phyloP scores from a whole-genome alignment of 345 rosid genomes.

The Carallia pectinifolia region DNA sequence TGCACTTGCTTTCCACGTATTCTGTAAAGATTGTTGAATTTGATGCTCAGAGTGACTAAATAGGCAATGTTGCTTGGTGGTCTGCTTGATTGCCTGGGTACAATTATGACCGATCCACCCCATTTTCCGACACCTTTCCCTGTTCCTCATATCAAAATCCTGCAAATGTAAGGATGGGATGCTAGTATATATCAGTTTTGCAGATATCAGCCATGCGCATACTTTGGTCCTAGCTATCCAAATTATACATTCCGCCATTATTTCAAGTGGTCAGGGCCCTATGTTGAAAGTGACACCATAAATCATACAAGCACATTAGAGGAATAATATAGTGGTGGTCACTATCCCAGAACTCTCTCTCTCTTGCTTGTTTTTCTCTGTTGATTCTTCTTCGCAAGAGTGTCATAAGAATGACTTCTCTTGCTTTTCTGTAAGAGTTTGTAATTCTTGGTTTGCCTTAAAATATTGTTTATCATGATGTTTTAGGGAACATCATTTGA shows the following conservation, averaged over 20 bases:
- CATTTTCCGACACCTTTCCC: neutral
- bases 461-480: neutral
- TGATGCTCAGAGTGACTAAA: slow-evolving; percentile 13
- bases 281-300: slow-evolving; percentile 7
- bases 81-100: slow-evolving; percentile 1
- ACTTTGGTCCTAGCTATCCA: neutral
- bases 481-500: slow-evolving; percentile 3
- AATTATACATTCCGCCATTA: slow-evolving; percentile 2
- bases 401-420: neutral
- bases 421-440: neutral
- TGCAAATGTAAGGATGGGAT: slow-evolving; percentile 21
- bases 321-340: slow-evolving; percentile 9
- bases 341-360: neutral
- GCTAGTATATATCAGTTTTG: neutral
- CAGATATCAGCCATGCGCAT: slow-evolving; percentile 22
- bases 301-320: slow-evolving; percentile 4
- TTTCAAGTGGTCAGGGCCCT: slow-evolving; percentile 1
- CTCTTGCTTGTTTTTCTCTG: neutral
- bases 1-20: slow-evolving; percentile 13
- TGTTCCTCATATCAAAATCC: neutral
- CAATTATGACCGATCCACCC: slow-evolving; percentile 5
- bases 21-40: slow-evolving; percentile 10
- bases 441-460: too few species aligned
- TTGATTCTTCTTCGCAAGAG: neutral
- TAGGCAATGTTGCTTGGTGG: slow-evolving; percentile 7